Conservation (phyloP, 1,139 yeast species). For the Kurtzmaniella natalensis region DNA sequence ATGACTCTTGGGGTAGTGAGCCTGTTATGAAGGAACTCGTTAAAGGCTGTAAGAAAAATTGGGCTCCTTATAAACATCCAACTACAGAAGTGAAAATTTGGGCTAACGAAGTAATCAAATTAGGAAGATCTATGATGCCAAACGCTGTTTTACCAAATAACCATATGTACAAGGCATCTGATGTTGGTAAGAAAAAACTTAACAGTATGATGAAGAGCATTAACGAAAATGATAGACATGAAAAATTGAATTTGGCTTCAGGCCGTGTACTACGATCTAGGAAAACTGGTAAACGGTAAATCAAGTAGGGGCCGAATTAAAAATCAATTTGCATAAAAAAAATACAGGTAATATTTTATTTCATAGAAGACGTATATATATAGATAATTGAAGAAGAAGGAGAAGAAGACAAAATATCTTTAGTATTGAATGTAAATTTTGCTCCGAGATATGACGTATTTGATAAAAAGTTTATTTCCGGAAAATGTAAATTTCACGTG, state of each 20-base stretch:
- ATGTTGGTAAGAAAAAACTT: neutral
- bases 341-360: no score
- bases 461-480: no score
- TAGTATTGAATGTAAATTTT: no score
- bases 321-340: no score
- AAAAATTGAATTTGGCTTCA: neutral
- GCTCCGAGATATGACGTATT: no score
- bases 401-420: no score
- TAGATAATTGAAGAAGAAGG: no score
- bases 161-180: constrained; percentile 26
- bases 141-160: constrained; percentile 41
- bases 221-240: constrained; percentile 1
- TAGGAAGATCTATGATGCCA: constrained; percentile 71
- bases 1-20: constrained; percentile 57
- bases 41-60: constrained; percentile 65
- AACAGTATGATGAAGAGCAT: constrained; percentile 1
- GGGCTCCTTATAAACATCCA: constrained; percentile 56
- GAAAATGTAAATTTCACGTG: no score
- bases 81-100: constrained; percentile 47
- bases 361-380: no score
- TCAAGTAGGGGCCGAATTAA: no score
- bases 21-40: constrained; percentile 62
- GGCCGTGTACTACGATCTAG: no score
- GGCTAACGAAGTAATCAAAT: constrained; percentile 64
- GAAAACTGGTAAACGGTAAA: no score